A percentile compares a stretch with the other conserved stretches of the same genome.
These are phyloP conservation scores for Penicillium griseofulvum DNA, from an alignment of 2,329 filamentous ascomycete genomes.

Conservation along the genomic window DNA sequence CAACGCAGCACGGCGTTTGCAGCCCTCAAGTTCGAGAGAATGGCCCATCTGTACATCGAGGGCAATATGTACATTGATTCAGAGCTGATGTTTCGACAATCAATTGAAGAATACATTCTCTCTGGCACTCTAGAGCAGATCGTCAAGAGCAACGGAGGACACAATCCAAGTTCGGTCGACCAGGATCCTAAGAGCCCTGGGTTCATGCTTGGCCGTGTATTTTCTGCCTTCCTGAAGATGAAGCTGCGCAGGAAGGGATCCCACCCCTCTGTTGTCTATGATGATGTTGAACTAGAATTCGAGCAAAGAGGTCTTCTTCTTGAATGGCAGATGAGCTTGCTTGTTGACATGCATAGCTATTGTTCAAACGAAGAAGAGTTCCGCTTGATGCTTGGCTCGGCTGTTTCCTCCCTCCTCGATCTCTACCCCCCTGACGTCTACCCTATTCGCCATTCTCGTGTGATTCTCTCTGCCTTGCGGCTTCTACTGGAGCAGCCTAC, in stretches of 20 bases:
- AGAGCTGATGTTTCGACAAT: constrained; percentile 37
- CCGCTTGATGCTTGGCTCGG: constrained; percentile 24
- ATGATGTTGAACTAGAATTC: constrained; percentile 29
- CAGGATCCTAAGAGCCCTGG: constrained; percentile 36
- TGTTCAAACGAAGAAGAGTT: constrained; percentile 30
- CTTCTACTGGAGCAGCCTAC: constrained; percentile 34
- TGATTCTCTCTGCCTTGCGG: constrained; percentile 36
- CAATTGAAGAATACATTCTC: constrained; percentile 43
- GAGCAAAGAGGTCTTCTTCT: constrained; percentile 32
- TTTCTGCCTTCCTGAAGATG: constrained; percentile 37
- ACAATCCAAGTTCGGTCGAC: constrained; percentile 28
- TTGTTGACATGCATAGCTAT: constrained; percentile 32
- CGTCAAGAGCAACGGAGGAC: constrained; percentile 23
- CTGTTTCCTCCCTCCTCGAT: constrained; percentile 34
- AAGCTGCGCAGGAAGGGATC: constrained; percentile 32
- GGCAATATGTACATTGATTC: constrained; percentile 37
- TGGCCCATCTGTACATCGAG: constrained; percentile 43
- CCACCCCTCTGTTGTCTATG: constrained; percentile 29
- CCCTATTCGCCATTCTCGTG: constrained; percentile 40
- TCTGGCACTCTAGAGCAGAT: constrained; percentile 36
- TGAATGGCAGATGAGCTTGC: constrained; percentile 40
- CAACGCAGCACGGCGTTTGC: constrained; percentile 42
- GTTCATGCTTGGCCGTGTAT: constrained; percentile 39
- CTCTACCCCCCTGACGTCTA: constrained; percentile 32
- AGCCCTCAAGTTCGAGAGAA: constrained; percentile 46